Conservation (phyloP, 306 rosid genomes). For the Rubus parviflorus region DNA sequence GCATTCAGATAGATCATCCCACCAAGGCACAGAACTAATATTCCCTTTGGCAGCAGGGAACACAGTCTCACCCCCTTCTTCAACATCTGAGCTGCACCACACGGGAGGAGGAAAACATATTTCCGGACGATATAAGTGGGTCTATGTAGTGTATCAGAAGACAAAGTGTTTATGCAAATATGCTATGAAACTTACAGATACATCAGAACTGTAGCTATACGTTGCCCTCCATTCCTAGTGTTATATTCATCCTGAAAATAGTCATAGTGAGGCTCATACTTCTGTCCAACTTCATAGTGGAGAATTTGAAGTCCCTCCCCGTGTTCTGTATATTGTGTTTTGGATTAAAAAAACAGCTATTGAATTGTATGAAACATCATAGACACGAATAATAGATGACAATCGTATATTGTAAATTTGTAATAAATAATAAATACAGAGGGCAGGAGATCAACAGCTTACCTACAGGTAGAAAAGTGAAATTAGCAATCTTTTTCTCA, state of each 20-base stretch:
- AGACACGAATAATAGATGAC: constrained; percentile 19
- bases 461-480: constrained; percentile 85
- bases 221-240: constrained; percentile 95
- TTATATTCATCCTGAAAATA: constrained; percentile 84
- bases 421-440: constrained; percentile 8
- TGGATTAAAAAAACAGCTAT: constrained; percentile 27
- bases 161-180: constrained; percentile 17
- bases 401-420: not conserved
- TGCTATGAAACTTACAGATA: constrained; percentile 74
- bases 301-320: constrained; percentile 99
- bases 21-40: constrained; percentile 90
- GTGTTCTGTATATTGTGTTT: constrained; percentile 58
- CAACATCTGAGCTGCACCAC: constrained; percentile 86
- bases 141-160: constrained; percentile 17
- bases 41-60: constrained; percentile 97
- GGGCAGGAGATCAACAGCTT: constrained; percentile 23
- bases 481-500: constrained; percentile 85
- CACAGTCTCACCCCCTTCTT: constrained; percentile 99
- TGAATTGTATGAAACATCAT: constrained; percentile 19
- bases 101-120: constrained; percentile 22
- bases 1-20: constrained; percentile 94
- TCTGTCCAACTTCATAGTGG: constrained; percentile 98
- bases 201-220: constrained; percentile 92
- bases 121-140: constrained; percentile 11
- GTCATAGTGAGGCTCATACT: constrained; percentile 97